Conservation (phyloP, 192 early-diverging fungal species). For the Coemansia sp. region DNA sequence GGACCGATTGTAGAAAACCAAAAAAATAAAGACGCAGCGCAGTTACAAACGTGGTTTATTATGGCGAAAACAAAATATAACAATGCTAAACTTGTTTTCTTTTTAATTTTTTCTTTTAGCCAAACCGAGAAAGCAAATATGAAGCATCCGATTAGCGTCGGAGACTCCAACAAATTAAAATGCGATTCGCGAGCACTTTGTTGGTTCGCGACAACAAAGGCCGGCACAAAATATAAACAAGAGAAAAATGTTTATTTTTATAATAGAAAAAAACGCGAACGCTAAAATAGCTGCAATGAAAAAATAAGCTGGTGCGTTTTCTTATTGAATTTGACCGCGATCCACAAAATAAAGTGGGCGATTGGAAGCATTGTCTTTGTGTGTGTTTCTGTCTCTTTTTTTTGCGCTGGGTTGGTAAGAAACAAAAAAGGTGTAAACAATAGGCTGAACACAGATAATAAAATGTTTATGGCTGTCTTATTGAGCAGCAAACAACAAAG, state of each 20-base stretch:
- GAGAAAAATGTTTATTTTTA: background rate
- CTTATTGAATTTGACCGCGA: background rate
- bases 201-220: background rate
- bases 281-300: background rate
- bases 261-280: background rate
- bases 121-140: constrained; percentile 4
- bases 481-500: background rate
- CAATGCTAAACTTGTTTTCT: background rate
- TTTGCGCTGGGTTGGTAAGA: background rate
- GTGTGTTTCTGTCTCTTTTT: background rate
- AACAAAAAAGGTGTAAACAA: background rate
- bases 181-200: background rate
- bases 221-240: background rate
- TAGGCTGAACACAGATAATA: background rate
- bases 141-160: constrained; percentile 6
- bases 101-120: background rate
- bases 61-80: background rate
- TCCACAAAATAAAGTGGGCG: background rate
- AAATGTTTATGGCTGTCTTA: background rate
- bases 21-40: constrained; percentile 2
- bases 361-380: background rate
- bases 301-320: background rate
- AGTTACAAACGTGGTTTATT: background rate
- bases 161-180: background rate
- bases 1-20: constrained; percentile 5